Evolutionary conservation across 2,329 filamentous ascomycete species (phyloP).

Genomic region (Ceratocystis smalleyi): DNA sequence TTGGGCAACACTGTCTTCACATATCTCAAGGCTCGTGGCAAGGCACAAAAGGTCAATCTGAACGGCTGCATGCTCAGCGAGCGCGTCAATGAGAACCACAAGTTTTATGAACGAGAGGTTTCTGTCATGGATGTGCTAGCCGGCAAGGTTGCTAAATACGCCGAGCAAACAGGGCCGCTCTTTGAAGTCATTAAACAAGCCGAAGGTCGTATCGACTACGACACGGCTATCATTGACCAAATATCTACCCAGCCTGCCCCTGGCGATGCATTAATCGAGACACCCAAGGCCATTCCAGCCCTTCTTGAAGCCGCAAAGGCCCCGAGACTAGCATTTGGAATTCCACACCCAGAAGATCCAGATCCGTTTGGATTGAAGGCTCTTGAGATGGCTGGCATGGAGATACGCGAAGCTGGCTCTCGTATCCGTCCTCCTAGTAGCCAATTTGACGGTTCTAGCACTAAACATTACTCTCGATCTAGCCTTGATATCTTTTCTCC

Average conservation of each 20-base stretch:
- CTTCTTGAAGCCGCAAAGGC: conserved; percentile 19
- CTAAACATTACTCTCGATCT: conserved; percentile 41
- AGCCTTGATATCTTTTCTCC: conserved; percentile 51
- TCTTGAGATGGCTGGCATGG: conserved; percentile 75
- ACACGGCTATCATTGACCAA: conserved; percentile 48
- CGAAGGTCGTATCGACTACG: conserved; percentile 65
- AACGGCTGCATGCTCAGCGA: conserved; percentile 42
- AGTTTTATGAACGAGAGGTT: conserved; percentile 37
- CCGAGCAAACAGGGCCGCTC: conserved; percentile 42
- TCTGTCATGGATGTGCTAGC: conserved; percentile 42
- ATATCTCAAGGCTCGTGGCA: conserved; percentile 43
- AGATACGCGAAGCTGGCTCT: conserved; percentile 79
- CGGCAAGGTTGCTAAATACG: conserved; percentile 38
- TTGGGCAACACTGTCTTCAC: conserved; percentile 40
- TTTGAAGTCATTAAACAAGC: conserved; percentile 77
- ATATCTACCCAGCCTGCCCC: conserved; percentile 55
- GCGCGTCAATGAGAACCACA: conserved; percentile 43
- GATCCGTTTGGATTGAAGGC: conserved; percentile 86
- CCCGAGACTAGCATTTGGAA: conserved; percentile 48
- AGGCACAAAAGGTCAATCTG: conserved; percentile 38
- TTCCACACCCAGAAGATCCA: conserved; percentile 65
- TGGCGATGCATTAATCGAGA: conserved; percentile 49
- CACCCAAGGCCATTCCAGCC: conserved; percentile 26
- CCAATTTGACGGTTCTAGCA: conserved; percentile 68
- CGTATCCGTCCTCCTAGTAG: conserved; percentile 54